Conservation (phyloP, 345 rosid species). For the Euphorbia pulcherrima region DNA sequence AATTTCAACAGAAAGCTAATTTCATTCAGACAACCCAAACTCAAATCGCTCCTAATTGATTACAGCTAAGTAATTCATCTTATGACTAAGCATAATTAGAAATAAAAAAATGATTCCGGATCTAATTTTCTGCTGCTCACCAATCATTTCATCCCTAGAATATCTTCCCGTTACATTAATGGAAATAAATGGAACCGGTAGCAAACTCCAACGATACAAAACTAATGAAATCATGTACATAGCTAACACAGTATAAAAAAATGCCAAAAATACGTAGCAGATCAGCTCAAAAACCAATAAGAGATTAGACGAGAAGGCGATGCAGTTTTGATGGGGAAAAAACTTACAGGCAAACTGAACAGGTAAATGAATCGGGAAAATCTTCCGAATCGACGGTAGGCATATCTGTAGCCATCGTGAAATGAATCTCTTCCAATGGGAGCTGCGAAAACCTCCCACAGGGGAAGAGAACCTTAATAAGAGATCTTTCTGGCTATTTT, state of each 20-base stretch:
- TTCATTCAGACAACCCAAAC: not conserved
- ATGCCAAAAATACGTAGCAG: not conserved
- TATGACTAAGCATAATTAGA: too few species aligned
- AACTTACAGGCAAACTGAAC: constrained; percentile 68
- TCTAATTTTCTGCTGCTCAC: not conserved
- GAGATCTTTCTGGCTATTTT: too few species aligned
- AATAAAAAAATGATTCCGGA: not conserved
- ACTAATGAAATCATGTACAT: not conserved
- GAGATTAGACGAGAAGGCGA: not conserved
- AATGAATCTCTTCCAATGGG: not conserved
- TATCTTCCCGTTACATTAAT: not conserved
- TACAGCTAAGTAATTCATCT: not conserved
- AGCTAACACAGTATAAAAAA: not conserved
- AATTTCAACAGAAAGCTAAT: not conserved
- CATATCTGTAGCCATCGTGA: not conserved
- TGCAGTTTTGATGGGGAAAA: not conserved
- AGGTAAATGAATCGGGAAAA: constrained; percentile 44
- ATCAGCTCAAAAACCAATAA: not conserved
- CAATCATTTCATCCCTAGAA: not conserved
- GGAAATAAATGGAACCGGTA: not conserved
- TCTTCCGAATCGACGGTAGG: constrained; percentile 34
- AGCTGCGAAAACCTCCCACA: not conserved
- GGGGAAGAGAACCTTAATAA: too few species aligned
- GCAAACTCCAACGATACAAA: not conserved
- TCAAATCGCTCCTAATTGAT: not conserved